phyloP scores from a whole-genome alignment of 1,284 basidiomycete genomes.

The Leccinum solheimii region DNA sequence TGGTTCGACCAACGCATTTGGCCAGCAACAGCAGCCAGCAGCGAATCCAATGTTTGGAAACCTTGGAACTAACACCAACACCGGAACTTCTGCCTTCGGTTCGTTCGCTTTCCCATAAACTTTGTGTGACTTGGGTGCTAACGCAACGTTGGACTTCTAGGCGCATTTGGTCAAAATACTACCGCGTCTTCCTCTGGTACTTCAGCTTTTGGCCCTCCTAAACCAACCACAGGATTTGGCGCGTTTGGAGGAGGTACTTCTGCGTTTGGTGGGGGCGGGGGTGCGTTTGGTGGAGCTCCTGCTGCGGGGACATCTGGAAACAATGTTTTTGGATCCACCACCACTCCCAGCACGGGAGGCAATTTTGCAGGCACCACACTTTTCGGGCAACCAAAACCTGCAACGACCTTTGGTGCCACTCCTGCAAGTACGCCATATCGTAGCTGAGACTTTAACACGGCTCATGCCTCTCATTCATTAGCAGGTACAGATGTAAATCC shows the following conservation, averaged over 20 bases:
- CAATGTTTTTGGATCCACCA: constrained; percentile 46
- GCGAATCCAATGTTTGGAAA: constrained; percentile 80
- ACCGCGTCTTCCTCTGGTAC: constrained; percentile 39
- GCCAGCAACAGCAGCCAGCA: constrained; percentile 58
- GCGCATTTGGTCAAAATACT: constrained; percentile 57
- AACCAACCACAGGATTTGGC: constrained; percentile 69
- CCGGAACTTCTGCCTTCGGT: constrained; percentile 60
- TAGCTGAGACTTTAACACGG: neutral
- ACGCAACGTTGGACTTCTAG: constrained; percentile 36
- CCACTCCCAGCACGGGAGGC: constrained; percentile 33
- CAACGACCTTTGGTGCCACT: constrained; percentile 50
- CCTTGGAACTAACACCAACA: constrained; percentile 41
- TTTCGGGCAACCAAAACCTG: constrained; percentile 51
- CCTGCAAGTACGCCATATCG: constrained; percentile 34
- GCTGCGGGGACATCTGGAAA: constrained; percentile 35
- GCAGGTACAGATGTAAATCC: constrained; percentile 37
- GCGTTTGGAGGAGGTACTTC: constrained; percentile 55
- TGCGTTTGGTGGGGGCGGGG: constrained; percentile 39
- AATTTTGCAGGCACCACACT: constrained; percentile 43
- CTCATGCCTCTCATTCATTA: constrained; percentile 22
- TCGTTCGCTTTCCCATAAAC: constrained; percentile 28
- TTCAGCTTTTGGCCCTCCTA: constrained; percentile 60
- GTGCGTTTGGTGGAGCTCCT: constrained; percentile 32
- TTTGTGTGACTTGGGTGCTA: constrained; percentile 16
- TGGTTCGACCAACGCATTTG: constrained; percentile 45